Base-by-base conservation (phyloP, 805 yeast species). In the Candida saitoana region DNA sequence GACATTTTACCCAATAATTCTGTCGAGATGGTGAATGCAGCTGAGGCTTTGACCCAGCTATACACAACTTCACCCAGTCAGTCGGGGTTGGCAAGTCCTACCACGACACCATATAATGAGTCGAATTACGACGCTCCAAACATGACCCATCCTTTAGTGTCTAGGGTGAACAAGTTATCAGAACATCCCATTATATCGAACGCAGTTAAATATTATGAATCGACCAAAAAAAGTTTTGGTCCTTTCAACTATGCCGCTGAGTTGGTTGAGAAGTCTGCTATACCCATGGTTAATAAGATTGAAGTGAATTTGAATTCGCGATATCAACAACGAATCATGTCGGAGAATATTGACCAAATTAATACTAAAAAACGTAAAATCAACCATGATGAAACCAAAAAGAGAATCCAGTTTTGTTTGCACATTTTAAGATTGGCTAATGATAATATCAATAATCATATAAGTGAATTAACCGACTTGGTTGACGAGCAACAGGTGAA, bases 391-490 rank as follows among this genome's bases (percentile, higher is more conserved):
- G 96, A 87, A 54, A 83, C 90, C 18, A 77, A 87, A 45, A 82
- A 82, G 49, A 74, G 90, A 49, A 57, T 89, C 36, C 81, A 85
- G 29, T 84, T 91, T 55, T 80, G 95, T 52, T 71, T 90, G 36
- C 90, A 88, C 50, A 71, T 90, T 40, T 67, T 89, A 42, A 83
- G 84, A 55, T 69, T 87, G 38, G 96, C 96, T 3, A 89, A 87
- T 54, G 79, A 78, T 43, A 87, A 84, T 52, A 71, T 89, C 24
- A 80, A 83, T 36, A 69, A 76, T 37, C 80, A 87, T 49, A 84
- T 89, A 15, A 71, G 71, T 41, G 73, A 71, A 44, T 66, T 89
- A 32, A 89, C 84, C 53, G 69, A 55, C 22, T 62, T 57, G 33
- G 74, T 83, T 2, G 49, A 46, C 16, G 73, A 72, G 17, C 73